Percentiles rank a stretch among this genome's conserved stretches.
Evolutionary conservation across 2,329 filamentous ascomycete genomes (phyloP).

Genomic region (Beauveria brongniartii): DNA sequence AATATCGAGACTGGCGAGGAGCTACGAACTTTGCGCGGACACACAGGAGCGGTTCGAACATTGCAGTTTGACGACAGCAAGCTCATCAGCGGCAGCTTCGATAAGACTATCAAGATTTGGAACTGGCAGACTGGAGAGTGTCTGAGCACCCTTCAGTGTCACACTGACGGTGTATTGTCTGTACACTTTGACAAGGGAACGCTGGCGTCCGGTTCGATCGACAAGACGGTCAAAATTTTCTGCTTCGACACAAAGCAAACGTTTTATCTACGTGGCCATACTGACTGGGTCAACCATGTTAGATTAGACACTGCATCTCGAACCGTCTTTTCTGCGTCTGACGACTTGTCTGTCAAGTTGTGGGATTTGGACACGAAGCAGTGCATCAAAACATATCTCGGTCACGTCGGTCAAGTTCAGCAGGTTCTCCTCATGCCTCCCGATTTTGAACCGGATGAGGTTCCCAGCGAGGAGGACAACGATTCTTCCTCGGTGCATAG

Average conservation of each 20-base stretch:
- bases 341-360: slow-evolving; percentile 83
- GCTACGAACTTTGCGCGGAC: slow-evolving; percentile 75
- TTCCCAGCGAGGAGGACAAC: slow-evolving; percentile 37
- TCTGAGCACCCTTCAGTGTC: slow-evolving; percentile 70
- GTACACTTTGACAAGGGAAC: slow-evolving; percentile 81
- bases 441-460: slow-evolving; percentile 82
- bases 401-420: slow-evolving; percentile 92
- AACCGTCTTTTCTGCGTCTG: slow-evolving; percentile 85
- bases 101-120: slow-evolving; percentile 86
- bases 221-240: slow-evolving; percentile 86
- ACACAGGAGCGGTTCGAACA: slow-evolving; percentile 75
- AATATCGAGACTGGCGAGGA: slow-evolving; percentile 82
- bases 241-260: slow-evolving; percentile 80
- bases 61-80: slow-evolving; percentile 91
- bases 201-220: slow-evolving; percentile 81
- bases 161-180: slow-evolving; percentile 74
- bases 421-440: slow-evolving; percentile 77
- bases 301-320: slow-evolving; percentile 73
- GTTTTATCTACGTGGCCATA: slow-evolving; percentile 73
- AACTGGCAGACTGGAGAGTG: slow-evolving; percentile 91
- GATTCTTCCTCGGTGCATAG: slow-evolving; percentile 47
- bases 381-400: slow-evolving; percentile 71
- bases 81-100: slow-evolving; percentile 82
- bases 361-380: slow-evolving; percentile 85
- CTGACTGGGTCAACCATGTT: slow-evolving; percentile 95